Evolutionary conservation across 805 yeast species (phyloP), one percentile per base, ranked within the genome.

Genomic region (Cephaloascus albidus): DNA sequence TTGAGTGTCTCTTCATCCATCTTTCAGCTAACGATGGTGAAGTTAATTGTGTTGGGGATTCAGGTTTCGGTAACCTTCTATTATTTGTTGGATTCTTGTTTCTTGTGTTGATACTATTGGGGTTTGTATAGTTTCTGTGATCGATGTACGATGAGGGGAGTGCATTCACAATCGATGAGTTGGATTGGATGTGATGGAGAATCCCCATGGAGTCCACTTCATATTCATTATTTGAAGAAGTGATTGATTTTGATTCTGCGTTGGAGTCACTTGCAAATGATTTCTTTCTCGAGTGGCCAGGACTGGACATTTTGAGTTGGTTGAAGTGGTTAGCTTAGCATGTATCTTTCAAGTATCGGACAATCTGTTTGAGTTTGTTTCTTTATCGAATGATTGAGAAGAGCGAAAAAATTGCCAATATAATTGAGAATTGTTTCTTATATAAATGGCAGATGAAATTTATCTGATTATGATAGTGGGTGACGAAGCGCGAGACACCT

Each of bases 1-100:
- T 5, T 6, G 36, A 20, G 15, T 53, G 58, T 20, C 52, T 37
- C 18, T 43, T 43, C 1, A 54, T 47, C 58, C 57, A 53, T 18
- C 48, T 45, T 35, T 53, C 59, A 8, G 59, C 57, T 42, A 48
- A 49, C 28, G 51, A 49, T 16, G 51, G 51, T 27, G 45, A 38
- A 14, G 45, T 34, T 3, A 34, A 33, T 18, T 40, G 28, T 6
- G 28, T 23, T 6, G 28, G 28, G 28, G 28, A 23, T 12, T 23
- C 28, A 23, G 28, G 10, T 8, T 23, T 23, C 10, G 28, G 12
- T 6, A 8, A 23, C 28, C 28, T 23, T 23, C 28, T 23, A 8
- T 6, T 8, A n/a, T n/a, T n/a, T 8, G 12, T 6, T 8, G 28
- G 28, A 8, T 23, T 23, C 12, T 23, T 23, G 10, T 23, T 6